Conservation (phyloP, 1,284 basidiomycete genomes). For the Rhodofomes roseus region DNA sequence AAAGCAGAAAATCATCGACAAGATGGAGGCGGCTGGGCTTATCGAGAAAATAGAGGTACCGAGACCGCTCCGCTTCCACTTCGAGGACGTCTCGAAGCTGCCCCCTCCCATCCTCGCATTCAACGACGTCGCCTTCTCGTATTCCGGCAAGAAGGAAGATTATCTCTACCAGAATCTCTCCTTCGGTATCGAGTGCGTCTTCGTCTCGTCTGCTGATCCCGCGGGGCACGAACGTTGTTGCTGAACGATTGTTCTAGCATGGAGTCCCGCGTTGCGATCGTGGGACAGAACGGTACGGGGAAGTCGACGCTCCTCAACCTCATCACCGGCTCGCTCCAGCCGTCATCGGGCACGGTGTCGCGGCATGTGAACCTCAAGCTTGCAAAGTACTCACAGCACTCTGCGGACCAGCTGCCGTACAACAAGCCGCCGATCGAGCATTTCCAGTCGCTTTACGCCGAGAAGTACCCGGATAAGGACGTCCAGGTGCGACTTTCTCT, state of each 20-base stretch:
- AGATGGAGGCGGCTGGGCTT: constrained; percentile 99
- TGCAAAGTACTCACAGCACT: constrained; percentile 98
- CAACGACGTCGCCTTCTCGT: constrained; percentile 91
- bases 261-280: constrained; percentile 95
- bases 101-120: constrained; percentile 98
- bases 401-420: constrained; percentile 97
- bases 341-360: constrained; percentile 81
- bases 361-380: constrained; percentile 92
- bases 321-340: constrained; percentile 83
- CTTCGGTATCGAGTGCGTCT: constrained; percentile 90
- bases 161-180: constrained; percentile 87
- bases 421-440: constrained; percentile 93
- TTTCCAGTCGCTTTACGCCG: constrained; percentile 77
- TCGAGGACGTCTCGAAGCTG: constrained; percentile 91
- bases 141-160: constrained; percentile 86
- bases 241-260: constrained; percentile 50
- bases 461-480: constrained; percentile 96
- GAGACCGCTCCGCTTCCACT: constrained; percentile 86
- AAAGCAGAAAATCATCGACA: constrained; percentile 99
- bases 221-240: not conserved
- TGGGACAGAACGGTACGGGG: constrained; percentile 97
- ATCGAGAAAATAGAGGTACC: constrained; percentile 84
- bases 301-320: constrained; percentile 97
- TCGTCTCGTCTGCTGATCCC: not conserved
- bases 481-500: constrained; percentile 40